Conservation (phyloP, 306 rosid genomes). For the Gastrolobium villosum region DNA sequence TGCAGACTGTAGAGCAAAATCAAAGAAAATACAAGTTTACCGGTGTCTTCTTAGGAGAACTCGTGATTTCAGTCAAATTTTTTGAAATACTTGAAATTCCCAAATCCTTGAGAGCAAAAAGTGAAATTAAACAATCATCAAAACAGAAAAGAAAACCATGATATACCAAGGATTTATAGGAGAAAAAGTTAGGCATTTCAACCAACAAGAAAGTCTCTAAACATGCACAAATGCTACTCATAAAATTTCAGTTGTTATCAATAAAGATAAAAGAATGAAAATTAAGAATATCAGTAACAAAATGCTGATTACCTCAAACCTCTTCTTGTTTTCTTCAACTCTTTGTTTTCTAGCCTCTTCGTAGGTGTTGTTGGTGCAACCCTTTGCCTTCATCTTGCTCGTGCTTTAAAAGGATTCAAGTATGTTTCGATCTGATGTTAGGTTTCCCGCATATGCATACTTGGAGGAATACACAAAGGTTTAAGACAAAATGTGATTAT, state of each 20-base stretch:
- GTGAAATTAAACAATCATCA: neutral
- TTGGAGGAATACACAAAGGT: neutral
- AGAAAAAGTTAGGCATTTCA: neutral
- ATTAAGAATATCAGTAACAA: neutral
- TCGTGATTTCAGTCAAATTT: slow-evolving; percentile 53
- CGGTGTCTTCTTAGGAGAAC: slow-evolving; percentile 61
- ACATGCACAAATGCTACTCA: neutral
- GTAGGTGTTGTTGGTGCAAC: slow-evolving; percentile 51
- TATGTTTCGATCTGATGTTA: neutral
- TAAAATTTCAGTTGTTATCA: neutral
- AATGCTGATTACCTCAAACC: slow-evolving; percentile 63
- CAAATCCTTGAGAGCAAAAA: slow-evolving; percentile 61
- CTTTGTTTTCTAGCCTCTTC: slow-evolving; percentile 78
- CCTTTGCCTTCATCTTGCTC: slow-evolving; percentile 54
- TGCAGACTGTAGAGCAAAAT: neutral
- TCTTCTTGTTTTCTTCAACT: slow-evolving; percentile 74
- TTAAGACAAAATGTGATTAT: neutral
- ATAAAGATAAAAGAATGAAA: neutral
- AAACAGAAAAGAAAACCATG: slow-evolving; percentile 14
- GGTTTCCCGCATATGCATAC: neutral
- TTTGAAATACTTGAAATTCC: slow-evolving; percentile 70
- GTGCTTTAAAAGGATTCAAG: neutral
- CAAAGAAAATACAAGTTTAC: slow-evolving; percentile 47
- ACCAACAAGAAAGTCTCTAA: neutral
- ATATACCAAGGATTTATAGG: neutral